Percentiles rank a stretch among this genome's conserved stretches.
phyloP scores from a whole-genome alignment of 2,329 filamentous ascomycete genomes.

The Colletotrichum navitas region DNA sequence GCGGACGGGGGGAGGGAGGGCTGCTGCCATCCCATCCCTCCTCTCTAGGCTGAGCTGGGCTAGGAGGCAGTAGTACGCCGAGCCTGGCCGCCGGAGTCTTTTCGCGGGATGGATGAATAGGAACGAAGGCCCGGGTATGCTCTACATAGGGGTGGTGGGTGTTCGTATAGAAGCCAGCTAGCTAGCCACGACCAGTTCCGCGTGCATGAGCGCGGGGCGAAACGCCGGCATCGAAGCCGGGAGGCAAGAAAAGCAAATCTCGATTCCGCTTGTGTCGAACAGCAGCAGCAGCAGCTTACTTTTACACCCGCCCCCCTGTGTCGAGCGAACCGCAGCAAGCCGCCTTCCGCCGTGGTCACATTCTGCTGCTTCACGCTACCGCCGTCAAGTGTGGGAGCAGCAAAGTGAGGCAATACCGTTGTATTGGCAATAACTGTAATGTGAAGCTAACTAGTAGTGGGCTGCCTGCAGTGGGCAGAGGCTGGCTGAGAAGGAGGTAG shows the following conservation, averaged over 20 bases:
- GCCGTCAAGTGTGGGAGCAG: too few species aligned
- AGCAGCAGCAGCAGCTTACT: background rate
- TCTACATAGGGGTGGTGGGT: too few species aligned
- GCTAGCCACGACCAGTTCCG: slow-evolving; percentile 20
- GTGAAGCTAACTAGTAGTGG: too few species aligned
- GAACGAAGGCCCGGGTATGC: background rate
- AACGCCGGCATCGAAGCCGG: slow-evolving; percentile 27
- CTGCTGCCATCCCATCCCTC: background rate
- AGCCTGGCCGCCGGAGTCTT: slow-evolving; percentile 26
- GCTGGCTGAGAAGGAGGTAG: too few species aligned
- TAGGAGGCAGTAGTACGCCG: background rate
- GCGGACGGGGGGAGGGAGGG: slow-evolving; percentile 15
- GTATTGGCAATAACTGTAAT: too few species aligned
- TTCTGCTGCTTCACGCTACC: background rate
- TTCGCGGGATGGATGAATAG: slow-evolving; percentile 29
- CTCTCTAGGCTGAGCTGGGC: background rate
- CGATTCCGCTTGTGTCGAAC: background rate
- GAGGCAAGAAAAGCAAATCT: slow-evolving; percentile 16
- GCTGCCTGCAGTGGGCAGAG: too few species aligned
- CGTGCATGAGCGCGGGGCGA: slow-evolving; percentile 18
- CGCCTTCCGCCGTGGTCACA: slow-evolving; percentile 1
- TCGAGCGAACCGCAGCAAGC: background rate
- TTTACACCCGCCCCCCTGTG: background rate
- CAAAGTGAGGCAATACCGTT: too few species aligned
- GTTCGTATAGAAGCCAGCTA: background rate